phyloP scores from a whole-genome alignment of 2,329 filamentous ascomycete species.

The Colletotrichum karsti region DNA sequence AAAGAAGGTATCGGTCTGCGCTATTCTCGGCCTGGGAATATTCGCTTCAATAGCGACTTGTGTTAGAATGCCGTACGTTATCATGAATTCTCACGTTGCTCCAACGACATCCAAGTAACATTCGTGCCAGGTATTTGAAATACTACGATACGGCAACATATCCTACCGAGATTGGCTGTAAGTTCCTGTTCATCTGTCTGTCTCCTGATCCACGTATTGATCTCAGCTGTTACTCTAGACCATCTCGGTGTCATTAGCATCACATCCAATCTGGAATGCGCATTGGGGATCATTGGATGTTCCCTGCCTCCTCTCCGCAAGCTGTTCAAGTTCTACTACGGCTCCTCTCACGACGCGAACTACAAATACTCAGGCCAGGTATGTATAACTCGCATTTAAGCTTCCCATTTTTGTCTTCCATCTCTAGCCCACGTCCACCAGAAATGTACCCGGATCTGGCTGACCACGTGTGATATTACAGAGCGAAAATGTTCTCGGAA shows the following conservation, averaged over 20 bases:
- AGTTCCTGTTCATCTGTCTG: not conserved
- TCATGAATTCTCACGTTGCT: too few species aligned
- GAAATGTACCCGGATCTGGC: rapidly evolving
- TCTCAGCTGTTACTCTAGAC: not conserved
- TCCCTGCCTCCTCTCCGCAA: not conserved
- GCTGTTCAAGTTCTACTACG: conserved; percentile 13
- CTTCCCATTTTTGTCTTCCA: not conserved
- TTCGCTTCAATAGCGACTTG: conserved; percentile 8
- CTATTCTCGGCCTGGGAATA: not conserved
- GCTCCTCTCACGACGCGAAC: not conserved
- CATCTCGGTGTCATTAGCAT: conserved; percentile 8
- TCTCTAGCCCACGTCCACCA: rapidly evolving
- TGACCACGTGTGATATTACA: not conserved
- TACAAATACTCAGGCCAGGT: conserved; percentile 6
- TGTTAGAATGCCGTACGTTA: not conserved
- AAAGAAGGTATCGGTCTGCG: conserved; percentile 29
- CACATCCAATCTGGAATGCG: conserved; percentile 6
- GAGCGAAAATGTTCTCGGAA: conserved; percentile 5
- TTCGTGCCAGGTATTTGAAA: not conserved
- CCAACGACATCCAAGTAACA: too few species aligned
- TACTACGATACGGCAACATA: conserved; percentile 10
- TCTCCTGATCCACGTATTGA: not conserved
- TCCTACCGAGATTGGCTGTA: not conserved
- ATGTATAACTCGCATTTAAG: too few species aligned
- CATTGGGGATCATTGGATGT: conserved; percentile 5